phyloP scores from a whole-genome alignment of 371 early-diverging fungal species.

The Fennellomyces sp. region DNA sequence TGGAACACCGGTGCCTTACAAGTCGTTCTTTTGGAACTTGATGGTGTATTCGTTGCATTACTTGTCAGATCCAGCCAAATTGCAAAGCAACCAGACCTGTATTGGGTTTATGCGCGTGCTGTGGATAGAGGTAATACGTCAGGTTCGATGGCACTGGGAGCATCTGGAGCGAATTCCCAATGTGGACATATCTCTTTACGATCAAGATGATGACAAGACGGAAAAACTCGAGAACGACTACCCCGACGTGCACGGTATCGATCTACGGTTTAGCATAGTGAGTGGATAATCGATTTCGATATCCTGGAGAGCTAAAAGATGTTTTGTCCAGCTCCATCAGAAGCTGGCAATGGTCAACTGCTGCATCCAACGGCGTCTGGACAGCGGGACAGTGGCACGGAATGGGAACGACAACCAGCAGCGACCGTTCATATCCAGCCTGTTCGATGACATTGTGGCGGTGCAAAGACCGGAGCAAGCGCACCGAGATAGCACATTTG shows the following conservation, averaged over 20 bases:
- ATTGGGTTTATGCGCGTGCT: constrained; percentile 65
- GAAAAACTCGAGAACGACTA: constrained; percentile 14
- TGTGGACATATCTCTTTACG: constrained; percentile 40
- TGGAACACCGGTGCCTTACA: constrained; percentile 61
- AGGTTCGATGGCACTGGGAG: constrained; percentile 72
- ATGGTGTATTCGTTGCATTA: constrained; percentile 56
- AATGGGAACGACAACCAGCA: neutral
- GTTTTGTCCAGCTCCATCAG: constrained; percentile 65
- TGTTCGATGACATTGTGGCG: constrained; percentile 7
- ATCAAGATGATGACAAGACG: neutral
- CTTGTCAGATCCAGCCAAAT: constrained; percentile 43
- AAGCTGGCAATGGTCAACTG: constrained; percentile 93
- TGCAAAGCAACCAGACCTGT: constrained; percentile 49
- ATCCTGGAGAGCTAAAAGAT: neutral
- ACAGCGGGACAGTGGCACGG: neutral
- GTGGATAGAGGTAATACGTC: constrained; percentile 67
- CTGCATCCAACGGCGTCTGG: constrained; percentile 67
- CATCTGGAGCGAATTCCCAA: constrained; percentile 57
- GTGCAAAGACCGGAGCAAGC: neutral
- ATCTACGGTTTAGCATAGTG: constrained; percentile 71
- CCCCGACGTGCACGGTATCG: constrained; percentile 55
- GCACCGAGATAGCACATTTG: neutral
- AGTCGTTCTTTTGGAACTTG: constrained; percentile 74
- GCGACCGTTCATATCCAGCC: neutral
- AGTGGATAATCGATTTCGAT: constrained; percentile 18